These are phyloP conservation scores for Picea abies DNA, from an alignment of 83 land plant genomes.

Conservation along the genomic window DNA sequence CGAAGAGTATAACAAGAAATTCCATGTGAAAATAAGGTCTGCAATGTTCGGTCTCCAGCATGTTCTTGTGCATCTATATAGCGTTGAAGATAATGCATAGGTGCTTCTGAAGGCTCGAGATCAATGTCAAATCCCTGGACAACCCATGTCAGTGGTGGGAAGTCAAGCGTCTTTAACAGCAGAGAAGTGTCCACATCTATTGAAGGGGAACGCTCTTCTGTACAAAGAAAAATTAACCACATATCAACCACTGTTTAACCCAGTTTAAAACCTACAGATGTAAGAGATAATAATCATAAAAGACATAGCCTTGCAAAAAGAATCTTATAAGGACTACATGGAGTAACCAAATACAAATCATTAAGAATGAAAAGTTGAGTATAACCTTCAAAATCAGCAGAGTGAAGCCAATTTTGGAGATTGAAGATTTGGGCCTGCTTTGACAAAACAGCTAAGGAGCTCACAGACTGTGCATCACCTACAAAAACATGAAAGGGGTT, in stretches of 20 bases:
- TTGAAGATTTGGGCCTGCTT: slow-evolving; percentile 62
- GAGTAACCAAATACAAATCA: background rate
- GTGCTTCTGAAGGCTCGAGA: slow-evolving; percentile 28
- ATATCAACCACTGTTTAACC: background rate
- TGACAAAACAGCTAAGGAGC: slow-evolving; percentile 54
- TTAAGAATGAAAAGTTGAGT: slow-evolving; percentile 10
- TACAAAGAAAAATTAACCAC: background rate
- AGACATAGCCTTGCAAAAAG: background rate
- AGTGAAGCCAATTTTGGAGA: slow-evolving; percentile 55
- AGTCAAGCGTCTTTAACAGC: slow-evolving; percentile 52
- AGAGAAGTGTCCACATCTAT: slow-evolving; percentile 36
- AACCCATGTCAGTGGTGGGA: slow-evolving; percentile 59
- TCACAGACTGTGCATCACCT: slow-evolving; percentile 61
- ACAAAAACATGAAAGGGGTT: slow-evolving; percentile 10
- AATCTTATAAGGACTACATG: background rate
- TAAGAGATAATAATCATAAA: background rate
- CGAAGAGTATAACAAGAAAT: slow-evolving; percentile 49
- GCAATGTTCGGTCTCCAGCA: slow-evolving; percentile 53
- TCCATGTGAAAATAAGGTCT: slow-evolving; percentile 48
- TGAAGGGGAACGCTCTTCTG: slow-evolving; percentile 33
- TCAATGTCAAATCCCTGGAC: slow-evolving; percentile 60
- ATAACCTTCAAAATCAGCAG: slow-evolving; percentile 28
- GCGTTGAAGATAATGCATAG: slow-evolving; percentile 42
- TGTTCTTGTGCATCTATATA: slow-evolving; percentile 47
- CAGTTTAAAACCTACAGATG: background rate